Evolutionary conservation across 2,329 filamentous ascomycete species (phyloP).

Genomic region (Hypomyces perniciosus): DNA sequence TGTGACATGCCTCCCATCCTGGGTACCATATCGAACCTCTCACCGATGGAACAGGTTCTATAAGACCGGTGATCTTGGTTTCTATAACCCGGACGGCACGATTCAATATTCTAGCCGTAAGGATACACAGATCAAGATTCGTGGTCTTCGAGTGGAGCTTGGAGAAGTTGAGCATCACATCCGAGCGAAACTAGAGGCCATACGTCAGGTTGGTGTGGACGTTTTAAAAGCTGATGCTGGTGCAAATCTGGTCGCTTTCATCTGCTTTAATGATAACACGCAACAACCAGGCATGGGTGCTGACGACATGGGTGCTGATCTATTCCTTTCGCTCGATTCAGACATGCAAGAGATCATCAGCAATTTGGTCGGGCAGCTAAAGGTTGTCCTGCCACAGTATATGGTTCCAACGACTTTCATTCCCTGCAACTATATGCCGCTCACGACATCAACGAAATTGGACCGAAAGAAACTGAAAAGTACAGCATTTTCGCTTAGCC

Average conservation of each 20-base stretch:
- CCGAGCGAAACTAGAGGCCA: not conserved
- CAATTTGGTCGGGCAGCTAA: not conserved
- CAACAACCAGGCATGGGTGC: not conserved
- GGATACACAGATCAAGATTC: conserved; percentile 5
- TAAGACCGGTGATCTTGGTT: conserved; percentile 41
- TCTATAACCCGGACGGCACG: conserved; percentile 25
- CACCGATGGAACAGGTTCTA: conserved; percentile 24
- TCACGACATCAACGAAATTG: conserved; percentile 10
- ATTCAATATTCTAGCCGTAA: not conserved
- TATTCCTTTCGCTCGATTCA: conserved; percentile 9
- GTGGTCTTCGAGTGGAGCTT: conserved; percentile 3
- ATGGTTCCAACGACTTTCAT: conserved; percentile 18
- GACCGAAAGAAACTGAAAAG: conserved; percentile 2
- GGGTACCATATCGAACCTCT: conserved; percentile 17
- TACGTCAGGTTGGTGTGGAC: not conserved
- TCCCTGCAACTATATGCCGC: conserved; percentile 14
- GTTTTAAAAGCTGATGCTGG: not conserved
- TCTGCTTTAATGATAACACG: not conserved
- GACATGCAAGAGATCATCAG: conserved; percentile 9
- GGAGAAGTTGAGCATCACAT: conserved; percentile 6
- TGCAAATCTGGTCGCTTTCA: not conserved
- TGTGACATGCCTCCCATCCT: conserved; percentile 19
- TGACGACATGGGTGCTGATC: not conserved
- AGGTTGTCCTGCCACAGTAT: conserved; percentile 10
- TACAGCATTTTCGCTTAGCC: not conserved